A percentile compares a stretch with the other conserved stretches of the same genome.
phyloP scores from a whole-genome alignment of 495 filamentous ascomycete species.

The Echria macrotheca region DNA sequence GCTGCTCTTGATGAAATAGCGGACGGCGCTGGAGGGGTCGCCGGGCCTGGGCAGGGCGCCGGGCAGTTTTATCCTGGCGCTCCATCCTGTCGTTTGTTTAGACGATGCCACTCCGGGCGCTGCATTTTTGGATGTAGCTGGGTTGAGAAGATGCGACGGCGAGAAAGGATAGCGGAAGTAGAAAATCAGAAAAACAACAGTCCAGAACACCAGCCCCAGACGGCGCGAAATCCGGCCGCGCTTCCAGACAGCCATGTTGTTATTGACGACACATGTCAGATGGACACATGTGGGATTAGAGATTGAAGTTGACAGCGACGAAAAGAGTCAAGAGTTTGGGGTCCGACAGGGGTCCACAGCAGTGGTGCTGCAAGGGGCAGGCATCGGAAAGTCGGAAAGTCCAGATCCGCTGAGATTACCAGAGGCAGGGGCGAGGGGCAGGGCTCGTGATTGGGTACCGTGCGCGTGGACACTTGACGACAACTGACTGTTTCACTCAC shows the following conservation, averaged over 20 bases:
- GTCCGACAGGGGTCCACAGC: too few species aligned
- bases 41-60: neutral
- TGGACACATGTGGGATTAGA: too few species aligned
- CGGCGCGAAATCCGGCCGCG: slow-evolving; percentile 5
- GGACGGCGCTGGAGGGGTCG: neutral
- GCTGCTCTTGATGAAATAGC: slow-evolving; percentile 8
- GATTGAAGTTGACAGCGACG: too few species aligned
- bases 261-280: too few species aligned
- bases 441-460: neutral
- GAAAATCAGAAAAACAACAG: neutral
- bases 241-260: slow-evolving; percentile 6
- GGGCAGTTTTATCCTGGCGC: too few species aligned
- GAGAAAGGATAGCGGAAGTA: neutral
- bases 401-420: slow-evolving; percentile 1
- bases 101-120: too few species aligned
- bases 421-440: neutral
- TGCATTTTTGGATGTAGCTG: too few species aligned
- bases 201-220: neutral
- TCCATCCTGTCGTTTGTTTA: too few species aligned
- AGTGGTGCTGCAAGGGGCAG: too few species aligned
- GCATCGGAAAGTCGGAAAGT: neutral
- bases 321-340: too few species aligned
- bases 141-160: too few species aligned
- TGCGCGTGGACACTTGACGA: neutral
- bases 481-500: neutral